A percentile compares a stretch with the other conserved stretches of the same genome.
Conservation (phyloP, 305 asterid genomes). For the Fraxinus xanthoxyloides region DNA sequence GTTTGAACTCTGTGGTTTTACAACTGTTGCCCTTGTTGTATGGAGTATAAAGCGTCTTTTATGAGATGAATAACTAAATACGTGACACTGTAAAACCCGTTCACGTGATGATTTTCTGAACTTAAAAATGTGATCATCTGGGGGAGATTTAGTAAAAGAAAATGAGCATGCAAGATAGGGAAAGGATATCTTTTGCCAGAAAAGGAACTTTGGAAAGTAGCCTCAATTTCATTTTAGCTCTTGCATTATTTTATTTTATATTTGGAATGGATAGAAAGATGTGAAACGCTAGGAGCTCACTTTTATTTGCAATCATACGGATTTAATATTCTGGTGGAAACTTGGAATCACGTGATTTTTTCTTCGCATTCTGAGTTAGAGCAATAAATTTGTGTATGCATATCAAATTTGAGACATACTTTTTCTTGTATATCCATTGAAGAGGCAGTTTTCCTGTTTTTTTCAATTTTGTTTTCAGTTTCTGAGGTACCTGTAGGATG, state of each 20-base stretch:
- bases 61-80: not conserved
- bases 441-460: not conserved
- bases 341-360: not conserved
- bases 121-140: not conserved
- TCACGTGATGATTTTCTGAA: not conserved
- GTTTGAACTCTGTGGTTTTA: too few relatives aligned
- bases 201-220: not conserved
- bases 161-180: not conserved
- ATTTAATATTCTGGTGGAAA: not conserved
- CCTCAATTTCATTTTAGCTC: not conserved
- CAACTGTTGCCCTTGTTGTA: not conserved
- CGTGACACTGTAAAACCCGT: not conserved
- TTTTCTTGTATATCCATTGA: not conserved
- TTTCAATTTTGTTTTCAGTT: not conserved
- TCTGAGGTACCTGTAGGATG: not conserved
- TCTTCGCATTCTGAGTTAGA: not conserved
- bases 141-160: not conserved
- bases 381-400: not conserved
- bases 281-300: not conserved
- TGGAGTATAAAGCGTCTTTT: not conserved
- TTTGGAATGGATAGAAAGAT: not conserved
- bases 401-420: not conserved
- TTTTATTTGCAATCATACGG: not conserved
- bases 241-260: not conserved
- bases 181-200: not conserved